Conservation (phyloP, 2,329 filamentous ascomycete genomes). For the Ophiostoma pallidulum region DNA sequence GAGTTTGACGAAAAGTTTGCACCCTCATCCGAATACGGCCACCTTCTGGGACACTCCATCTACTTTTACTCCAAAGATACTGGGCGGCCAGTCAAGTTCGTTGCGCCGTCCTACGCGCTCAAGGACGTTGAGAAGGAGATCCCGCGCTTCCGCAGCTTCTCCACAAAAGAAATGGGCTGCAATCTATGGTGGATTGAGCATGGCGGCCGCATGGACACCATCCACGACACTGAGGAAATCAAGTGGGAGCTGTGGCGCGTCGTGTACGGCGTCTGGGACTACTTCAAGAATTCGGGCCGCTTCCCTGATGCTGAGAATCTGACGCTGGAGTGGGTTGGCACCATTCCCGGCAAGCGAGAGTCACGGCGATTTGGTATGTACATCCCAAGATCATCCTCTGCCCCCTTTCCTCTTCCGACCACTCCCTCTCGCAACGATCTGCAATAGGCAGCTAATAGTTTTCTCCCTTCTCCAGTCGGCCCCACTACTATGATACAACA, state of each 20-base stretch:
- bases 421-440: too few species aligned
- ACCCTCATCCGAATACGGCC: constrained; percentile 19
- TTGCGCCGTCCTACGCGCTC: constrained; percentile 19
- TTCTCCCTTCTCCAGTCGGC: constrained; percentile 14
- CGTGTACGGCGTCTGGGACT: constrained; percentile 21
- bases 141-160: constrained; percentile 21
- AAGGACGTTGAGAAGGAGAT: constrained; percentile 19
- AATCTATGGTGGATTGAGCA: constrained; percentile 22
- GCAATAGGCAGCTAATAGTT: too few species aligned
- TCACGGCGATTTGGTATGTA: constrained; percentile 19
- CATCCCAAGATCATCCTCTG: too few species aligned
- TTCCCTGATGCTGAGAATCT: constrained; percentile 21
- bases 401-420: too few species aligned
- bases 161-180: constrained; percentile 20
- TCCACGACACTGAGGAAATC: constrained; percentile 21
- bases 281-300: constrained; percentile 21
- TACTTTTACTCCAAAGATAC: constrained; percentile 22
- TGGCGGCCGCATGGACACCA: constrained; percentile 19
- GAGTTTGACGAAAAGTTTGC: constrained; percentile 21
- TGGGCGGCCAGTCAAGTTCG: constrained; percentile 18
- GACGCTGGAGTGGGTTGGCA: constrained; percentile 21
- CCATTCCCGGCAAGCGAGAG: constrained; percentile 20
- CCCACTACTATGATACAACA: constrained; percentile 21
- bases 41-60: constrained; percentile 21
- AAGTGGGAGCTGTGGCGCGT: constrained; percentile 22